Conservation (phyloP, 2,329 filamentous ascomycete species). For the Ophiostoma sp. region DNA sequence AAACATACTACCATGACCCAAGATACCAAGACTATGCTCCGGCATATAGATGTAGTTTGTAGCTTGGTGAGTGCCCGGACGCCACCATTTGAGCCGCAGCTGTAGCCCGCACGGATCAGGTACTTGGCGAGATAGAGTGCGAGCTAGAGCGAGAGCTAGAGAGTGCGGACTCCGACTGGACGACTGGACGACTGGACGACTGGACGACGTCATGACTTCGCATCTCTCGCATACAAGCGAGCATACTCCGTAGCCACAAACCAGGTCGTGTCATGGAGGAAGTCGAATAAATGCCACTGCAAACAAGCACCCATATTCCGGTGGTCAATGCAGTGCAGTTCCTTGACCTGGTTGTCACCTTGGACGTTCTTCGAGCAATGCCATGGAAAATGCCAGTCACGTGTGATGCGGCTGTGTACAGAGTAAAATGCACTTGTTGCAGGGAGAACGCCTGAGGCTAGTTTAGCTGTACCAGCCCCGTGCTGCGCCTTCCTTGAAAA, state of each 20-base stretch:
- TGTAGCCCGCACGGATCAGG: not conserved
- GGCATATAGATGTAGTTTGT: not conserved
- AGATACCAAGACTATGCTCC: slow-evolving; percentile 3
- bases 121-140: too few relatives aligned
- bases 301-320: not conserved
- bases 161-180: not conserved
- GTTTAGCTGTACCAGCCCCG: not conserved
- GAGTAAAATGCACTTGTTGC: not conserved
- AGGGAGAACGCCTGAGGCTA: not conserved
- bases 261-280: not conserved
- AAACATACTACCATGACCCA: not conserved
- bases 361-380: not conserved
- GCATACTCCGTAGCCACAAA: not conserved
- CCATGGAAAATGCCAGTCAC: not conserved
- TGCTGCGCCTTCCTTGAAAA: slow-evolving; percentile 11
- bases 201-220: not conserved
- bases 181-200: not conserved
- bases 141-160: not conserved
- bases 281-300: not conserved
- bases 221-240: not conserved
- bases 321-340: not conserved
- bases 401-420: not conserved
- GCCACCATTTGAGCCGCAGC: not conserved
- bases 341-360: not conserved
- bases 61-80: not conserved